phyloP scores from a whole-genome alignment of 805 yeast species.

The Alloascoidea hylecoeti region DNA sequence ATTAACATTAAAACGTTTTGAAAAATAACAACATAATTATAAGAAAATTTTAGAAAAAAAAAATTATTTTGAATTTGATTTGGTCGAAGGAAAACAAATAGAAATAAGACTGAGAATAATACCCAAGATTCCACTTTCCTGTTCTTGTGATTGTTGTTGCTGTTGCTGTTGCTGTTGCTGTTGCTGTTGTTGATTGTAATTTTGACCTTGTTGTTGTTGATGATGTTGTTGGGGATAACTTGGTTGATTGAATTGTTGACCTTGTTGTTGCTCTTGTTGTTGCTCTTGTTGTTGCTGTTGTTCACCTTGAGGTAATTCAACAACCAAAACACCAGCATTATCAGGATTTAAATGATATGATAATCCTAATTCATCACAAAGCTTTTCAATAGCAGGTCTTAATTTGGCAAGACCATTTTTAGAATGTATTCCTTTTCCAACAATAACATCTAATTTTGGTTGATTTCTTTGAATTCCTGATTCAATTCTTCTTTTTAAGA shows the following conservation, averaged over 20 bases:
- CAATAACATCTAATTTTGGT: slow-evolving; percentile 54
- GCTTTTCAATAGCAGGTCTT: slow-evolving; percentile 75
- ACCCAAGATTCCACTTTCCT: no score
- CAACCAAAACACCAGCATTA: slow-evolving; percentile 70
- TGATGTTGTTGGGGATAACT: slow-evolving; percentile 11
- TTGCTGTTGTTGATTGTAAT: slow-evolving; percentile 13
- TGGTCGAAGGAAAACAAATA: no score
- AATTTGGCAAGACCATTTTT: slow-evolving; percentile 70
- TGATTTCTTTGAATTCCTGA: slow-evolving; percentile 40
- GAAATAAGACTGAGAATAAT: no score
- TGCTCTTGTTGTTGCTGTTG: slow-evolving; percentile 17
- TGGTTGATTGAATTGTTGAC: slow-evolving; percentile 11
- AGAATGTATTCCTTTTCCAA: slow-evolving; percentile 88
- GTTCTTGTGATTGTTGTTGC: slow-evolving; percentile 9
- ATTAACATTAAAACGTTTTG: no score
- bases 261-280: slow-evolving; percentile 11
- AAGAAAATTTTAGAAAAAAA: no score
- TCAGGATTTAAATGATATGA: slow-evolving; percentile 47
- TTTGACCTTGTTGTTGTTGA: slow-evolving; percentile 11
- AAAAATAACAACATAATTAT: no score
- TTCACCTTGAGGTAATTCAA: slow-evolving; percentile 32
- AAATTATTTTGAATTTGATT: no score
- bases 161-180: slow-evolving; percentile 13
- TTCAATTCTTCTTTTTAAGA: slow-evolving; percentile 59
- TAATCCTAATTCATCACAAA: slow-evolving; percentile 56